phyloP scores from a whole-genome alignment of 2,329 filamentous ascomycete genomes.

The Colletotrichum theobromicola region DNA sequence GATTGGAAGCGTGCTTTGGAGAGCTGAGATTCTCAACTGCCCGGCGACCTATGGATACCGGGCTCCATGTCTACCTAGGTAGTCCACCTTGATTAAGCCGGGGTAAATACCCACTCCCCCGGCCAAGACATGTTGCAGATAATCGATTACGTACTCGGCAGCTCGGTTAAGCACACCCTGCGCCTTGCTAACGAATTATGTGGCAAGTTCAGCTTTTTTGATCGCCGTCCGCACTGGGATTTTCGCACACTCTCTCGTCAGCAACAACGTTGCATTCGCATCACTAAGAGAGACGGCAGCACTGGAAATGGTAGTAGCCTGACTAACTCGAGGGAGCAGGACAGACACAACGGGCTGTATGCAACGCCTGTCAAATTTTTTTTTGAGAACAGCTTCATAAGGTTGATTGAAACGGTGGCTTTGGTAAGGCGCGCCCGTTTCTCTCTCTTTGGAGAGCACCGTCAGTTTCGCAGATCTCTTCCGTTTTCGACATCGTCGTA shows the following conservation, averaged over 20 bases:
- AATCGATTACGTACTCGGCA: neutral
- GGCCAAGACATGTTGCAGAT: neutral
- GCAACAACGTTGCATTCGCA: neutral
- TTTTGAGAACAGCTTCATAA: neutral
- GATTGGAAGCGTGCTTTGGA: neutral
- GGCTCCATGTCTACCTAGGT: neutral
- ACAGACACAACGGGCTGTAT: neutral
- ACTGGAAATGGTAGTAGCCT: neutral
- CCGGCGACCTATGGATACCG: neutral
- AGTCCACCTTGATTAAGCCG: neutral
- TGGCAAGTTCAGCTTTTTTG: neutral
- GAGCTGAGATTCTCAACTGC: neutral
- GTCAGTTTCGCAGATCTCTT: neutral
- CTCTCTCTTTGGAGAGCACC: neutral
- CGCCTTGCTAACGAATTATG: neutral
- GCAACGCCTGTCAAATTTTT: neutral
- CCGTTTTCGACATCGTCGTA: neutral
- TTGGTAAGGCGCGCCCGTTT: neutral
- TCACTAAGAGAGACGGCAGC: neutral
- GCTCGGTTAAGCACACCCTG: neutral
- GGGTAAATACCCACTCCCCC: neutral
- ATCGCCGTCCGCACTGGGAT: neutral
- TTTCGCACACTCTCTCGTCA: neutral
- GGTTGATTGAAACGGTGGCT: neutral
- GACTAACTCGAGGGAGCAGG: neutral